Evolutionary conservation across 140 eudicot species (phyloP), one percentile per base, ranked within the genome.

Genomic region (Cichorium intybus): DNA sequence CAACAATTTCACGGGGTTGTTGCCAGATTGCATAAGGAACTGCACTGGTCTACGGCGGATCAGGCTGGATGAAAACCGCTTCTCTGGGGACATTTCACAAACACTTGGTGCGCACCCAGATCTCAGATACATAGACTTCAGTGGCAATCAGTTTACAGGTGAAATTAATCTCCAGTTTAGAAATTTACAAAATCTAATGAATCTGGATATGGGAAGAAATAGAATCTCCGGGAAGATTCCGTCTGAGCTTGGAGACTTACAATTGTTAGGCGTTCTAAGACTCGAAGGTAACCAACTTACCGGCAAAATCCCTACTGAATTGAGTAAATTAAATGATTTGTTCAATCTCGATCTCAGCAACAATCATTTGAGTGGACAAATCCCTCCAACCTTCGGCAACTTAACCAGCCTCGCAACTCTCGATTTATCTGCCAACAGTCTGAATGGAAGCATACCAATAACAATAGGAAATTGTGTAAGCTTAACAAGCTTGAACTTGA

Each of bases 21-120:
- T 94, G 65, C 99, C 97, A 4, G 76, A 60, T 14, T 94, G 99
- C 80, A 47, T 89, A 71, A 84, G 43, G 67, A 88, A 89, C 63
- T 94, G 99, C 78, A 66, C 81, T 0, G 37, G 37, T 0, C 56
- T 94, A 14, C 17, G n/a, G 7, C 71, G 97, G 22, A 82, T 89
- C 16, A 83, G 97, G 64, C 80, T 94, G 6, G 99, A 94, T 34
- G 88, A 87, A 57, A 94, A 94, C 77, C 68, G 66, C 21, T 84
- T 94, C 39, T 73, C 80, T 14, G 99, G 99, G 33, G 64, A 94
- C 60, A 75, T 86, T 62, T 78, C 99, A 4, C 84, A 84, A 55
- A 86, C 78, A 49, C 82, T 94, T 68, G 97, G 97, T 54, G 73
- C 58, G 60, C 92, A 89, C 31, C 87, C 87, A 1, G 33, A 75